Conservation (phyloP, 2,329 filamentous ascomycete species). For the Sporothrix dimorphospora region DNA sequence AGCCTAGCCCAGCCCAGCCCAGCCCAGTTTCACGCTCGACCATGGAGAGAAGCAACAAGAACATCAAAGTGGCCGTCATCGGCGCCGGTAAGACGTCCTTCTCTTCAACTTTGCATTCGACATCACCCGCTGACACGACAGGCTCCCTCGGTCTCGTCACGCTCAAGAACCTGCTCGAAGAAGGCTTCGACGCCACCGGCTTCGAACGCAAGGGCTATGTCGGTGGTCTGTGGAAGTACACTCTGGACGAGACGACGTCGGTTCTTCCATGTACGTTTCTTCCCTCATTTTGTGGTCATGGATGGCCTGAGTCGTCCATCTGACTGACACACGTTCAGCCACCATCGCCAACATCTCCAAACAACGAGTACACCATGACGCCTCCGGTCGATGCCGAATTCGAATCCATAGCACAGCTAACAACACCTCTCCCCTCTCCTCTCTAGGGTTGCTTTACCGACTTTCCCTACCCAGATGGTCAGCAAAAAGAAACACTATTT, state of each 20-base stretch:
- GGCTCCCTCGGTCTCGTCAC: conserved; percentile 49
- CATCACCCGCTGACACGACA: neutral
- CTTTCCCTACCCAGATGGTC: conserved; percentile 10
- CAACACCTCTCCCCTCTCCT: no score
- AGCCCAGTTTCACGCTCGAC: no score
- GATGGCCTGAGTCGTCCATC: no score
- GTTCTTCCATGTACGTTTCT: conserved; percentile 40
- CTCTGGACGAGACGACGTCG: conserved; percentile 42
- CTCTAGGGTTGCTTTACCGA: conserved; percentile 8
- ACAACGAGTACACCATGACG: neutral
- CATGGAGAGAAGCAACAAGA: neutral
- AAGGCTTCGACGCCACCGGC: conserved; percentile 48
- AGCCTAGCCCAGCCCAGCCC: no score
- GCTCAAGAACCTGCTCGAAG: conserved; percentile 48
- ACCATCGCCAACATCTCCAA: conserved; percentile 15
- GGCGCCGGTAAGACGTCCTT: no score
- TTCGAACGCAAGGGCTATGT: conserved; percentile 47
- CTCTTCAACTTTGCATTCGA: no score
- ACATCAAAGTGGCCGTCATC: neutral
- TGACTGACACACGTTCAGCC: neutral
- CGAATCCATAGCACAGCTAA: no score
- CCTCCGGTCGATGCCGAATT: no score
- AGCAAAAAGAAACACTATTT: neutral
- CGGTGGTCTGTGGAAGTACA: conserved; percentile 51
- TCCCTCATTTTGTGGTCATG: no score